Base-by-base conservation (phyloP, 176 grass and related monocot genomes). In the Rhynchospora tenuis region DNA sequence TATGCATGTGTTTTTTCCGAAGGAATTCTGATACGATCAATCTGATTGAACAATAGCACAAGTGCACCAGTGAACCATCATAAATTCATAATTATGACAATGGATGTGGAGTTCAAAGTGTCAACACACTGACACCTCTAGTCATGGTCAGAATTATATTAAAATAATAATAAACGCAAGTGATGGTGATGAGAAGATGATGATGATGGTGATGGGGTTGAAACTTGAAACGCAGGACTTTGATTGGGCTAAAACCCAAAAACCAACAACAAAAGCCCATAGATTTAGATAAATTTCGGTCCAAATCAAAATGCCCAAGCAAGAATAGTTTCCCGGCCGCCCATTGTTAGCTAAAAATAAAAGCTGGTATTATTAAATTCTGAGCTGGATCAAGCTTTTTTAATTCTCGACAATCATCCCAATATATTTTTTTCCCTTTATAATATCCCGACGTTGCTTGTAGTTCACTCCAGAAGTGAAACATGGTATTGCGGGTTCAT, bases 361-460 rank as follows among this genome's bases (percentile, higher is more conserved):
- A 26, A 74, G 50, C 70, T 51, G 10, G 6, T 74, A 26, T 74
- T 47, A 74, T 75, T 16, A 55, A 29, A 76, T 54, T 54, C 9
- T 76, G 72, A 75, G 72, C 47, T 75, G 72, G 72, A 75, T 51
- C 72, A 16, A 52, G 72, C 71, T 54, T n/a, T 50, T 75, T 52
- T 75, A 50, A 54, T 54, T 52, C 72, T 75, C 72, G 20, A 54
- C 23, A 75, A 75, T 54, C 20, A 75, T 76, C 6, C 29, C 64
- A 14, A 65, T 38, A 5, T 10, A 55, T 13, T 13, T 55, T 55
- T 23, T 55, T 29, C 55, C 54, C 73, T 23, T 52, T 54, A 5
- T 17, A 10, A 76, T 11, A 76, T 54, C 55, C 38, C 42, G 19
- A 19, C 9, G 7, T 71, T 31, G 47, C 24, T 20, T n/a, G 2